Evolutionary conservation across 2,329 filamentous ascomycete species (phyloP).

Genomic region (Ophiostoma novo-ulmi): DNA sequence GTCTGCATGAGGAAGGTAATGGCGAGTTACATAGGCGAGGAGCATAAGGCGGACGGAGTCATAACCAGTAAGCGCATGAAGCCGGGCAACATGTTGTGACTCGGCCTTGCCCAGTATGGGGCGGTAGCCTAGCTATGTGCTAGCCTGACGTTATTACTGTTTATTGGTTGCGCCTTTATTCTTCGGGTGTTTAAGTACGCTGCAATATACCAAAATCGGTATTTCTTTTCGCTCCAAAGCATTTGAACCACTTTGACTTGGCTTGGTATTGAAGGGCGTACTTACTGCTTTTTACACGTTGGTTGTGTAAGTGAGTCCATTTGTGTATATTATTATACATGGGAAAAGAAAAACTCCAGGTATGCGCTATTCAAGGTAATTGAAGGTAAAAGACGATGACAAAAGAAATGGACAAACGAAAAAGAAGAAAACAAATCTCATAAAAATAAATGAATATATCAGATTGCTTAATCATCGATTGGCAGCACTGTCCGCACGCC

Average conservation of each 20-base stretch:
- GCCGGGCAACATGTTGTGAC: not conserved
- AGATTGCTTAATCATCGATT: slow-evolving; percentile 27
- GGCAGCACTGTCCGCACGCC: slow-evolving; percentile 30
- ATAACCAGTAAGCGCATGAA: not conserved
- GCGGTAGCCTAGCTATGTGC: not conserved
- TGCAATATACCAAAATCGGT: not conserved
- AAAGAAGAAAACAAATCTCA: not conserved
- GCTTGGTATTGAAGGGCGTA: not conserved
- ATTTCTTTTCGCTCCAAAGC: not conserved
- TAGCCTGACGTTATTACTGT: not conserved
- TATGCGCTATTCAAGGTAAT: not conserved
- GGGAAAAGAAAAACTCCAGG: not conserved
- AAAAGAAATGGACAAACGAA: not conserved
- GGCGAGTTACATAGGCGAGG: not conserved
- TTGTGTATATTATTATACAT: not conserved
- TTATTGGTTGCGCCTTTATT: not conserved
- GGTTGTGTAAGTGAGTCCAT: not conserved
- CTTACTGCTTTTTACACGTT: not conserved
- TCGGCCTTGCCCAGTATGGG: not conserved
- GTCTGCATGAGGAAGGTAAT: not conserved
- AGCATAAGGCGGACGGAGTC: not conserved
- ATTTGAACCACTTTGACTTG: not conserved
- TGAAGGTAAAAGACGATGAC: not conserved
- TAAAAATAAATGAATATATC: too few relatives aligned
- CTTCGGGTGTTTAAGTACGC: not conserved